These are phyloP conservation scores for Amoeboradix gromovi DNA, from an alignment of 371 early-diverging fungal genomes.

Conservation along the genomic window DNA sequence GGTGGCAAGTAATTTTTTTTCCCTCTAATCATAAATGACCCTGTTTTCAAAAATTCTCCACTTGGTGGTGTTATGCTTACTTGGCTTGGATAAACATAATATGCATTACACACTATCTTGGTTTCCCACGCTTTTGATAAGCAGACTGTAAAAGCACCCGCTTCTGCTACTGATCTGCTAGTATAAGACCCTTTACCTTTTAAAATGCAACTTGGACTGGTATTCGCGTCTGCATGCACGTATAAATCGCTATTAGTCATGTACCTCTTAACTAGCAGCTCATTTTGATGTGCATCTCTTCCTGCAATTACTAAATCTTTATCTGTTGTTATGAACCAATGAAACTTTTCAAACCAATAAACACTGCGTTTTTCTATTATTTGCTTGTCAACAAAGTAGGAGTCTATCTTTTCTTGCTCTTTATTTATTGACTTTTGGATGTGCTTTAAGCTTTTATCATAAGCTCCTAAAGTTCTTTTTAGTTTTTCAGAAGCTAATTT, in stretches of 20 bases:
- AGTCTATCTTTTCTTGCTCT: constrained; percentile 18
- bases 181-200: constrained; percentile 26
- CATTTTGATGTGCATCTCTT: constrained; percentile 87
- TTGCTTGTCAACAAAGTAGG: constrained; percentile 7
- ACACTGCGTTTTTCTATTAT: constrained; percentile 30
- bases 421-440: constrained; percentile 30
- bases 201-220: constrained; percentile 72
- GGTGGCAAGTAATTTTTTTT: constrained; percentile 81
- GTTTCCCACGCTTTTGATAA: constrained; percentile 92
- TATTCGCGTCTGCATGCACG: constrained; percentile 86
- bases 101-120: constrained; percentile 78
- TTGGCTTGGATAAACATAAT: constrained; percentile 78
- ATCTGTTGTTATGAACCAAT: constrained; percentile 89
- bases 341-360: constrained; percentile 97
- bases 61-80: constrained; percentile 80
- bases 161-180: constrained; percentile 44
- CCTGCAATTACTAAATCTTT: constrained; percentile 85
- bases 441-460: constrained; percentile 21
- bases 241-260: constrained; percentile 42
- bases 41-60: constrained; percentile 81
- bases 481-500: constrained; percentile 48
- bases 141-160: constrained; percentile 78
- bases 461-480: constrained; percentile 44
- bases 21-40: constrained; percentile 89
- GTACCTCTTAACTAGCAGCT: constrained; percentile 55